Conservation (phyloP, 148 eudicot species). For the Camellia japonica region DNA sequence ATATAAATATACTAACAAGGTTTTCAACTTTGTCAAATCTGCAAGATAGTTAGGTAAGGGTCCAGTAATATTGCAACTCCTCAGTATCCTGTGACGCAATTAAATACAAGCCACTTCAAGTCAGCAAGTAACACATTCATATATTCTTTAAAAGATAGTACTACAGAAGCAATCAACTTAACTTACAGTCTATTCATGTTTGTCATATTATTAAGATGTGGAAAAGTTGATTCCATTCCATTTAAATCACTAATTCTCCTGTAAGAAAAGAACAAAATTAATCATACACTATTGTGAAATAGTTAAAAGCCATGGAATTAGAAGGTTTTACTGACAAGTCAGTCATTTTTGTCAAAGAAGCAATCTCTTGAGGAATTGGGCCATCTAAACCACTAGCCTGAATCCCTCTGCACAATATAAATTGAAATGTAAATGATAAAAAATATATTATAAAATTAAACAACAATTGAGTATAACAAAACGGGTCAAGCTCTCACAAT, state of each 20-base stretch:
- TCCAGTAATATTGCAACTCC: slow-evolving; percentile 30
- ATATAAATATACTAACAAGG: slow-evolving; percentile 22
- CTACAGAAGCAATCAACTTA: neutral
- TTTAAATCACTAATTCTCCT: slow-evolving; percentile 46
- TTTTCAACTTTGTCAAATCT: slow-evolving; percentile 7
- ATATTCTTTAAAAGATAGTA: no score
- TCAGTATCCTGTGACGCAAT: slow-evolving; percentile 24
- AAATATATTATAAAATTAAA: neutral
- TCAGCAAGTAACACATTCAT: no score
- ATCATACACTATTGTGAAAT: no score
- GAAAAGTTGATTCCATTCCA: slow-evolving; percentile 21
- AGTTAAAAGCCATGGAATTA: no score
- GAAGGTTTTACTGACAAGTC: slow-evolving; percentile 34
- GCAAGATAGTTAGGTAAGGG: slow-evolving; percentile 25
- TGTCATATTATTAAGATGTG: slow-evolving; percentile 4
- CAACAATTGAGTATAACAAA: neutral
- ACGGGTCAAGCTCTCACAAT: slow-evolving; percentile 27
- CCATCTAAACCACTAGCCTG: slow-evolving; percentile 45
- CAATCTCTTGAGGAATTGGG: slow-evolving; percentile 43
- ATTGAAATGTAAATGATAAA: neutral
- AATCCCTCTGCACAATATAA: slow-evolving; percentile 17
- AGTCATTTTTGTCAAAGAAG: slow-evolving; percentile 21
- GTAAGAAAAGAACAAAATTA: neutral
- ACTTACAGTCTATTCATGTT: slow-evolving; percentile 24
- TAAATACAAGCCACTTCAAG: neutral